phyloP scores from a whole-genome alignment of 768 basidiomycete species.

The Trametes maxima region DNA sequence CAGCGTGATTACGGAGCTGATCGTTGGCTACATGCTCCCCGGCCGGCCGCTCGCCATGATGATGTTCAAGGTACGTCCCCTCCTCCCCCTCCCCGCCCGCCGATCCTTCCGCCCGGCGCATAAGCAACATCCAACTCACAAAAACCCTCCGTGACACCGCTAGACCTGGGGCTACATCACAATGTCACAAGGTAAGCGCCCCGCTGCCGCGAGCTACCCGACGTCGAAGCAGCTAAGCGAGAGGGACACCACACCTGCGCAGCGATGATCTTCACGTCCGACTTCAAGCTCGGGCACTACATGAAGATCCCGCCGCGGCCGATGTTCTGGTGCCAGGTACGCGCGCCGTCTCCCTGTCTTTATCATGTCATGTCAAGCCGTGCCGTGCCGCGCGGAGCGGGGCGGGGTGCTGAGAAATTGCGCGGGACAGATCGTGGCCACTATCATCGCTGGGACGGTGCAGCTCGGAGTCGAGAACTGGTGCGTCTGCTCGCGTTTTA shows the following conservation, averaged over 20 bases:
- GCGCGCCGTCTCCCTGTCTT: background rate
- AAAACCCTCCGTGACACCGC: background rate
- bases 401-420: background rate
- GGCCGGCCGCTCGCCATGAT: conserved; percentile 76
- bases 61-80: conserved; percentile 47
- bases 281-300: conserved; percentile 78
- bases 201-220: background rate
- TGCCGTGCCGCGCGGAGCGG: too few species aligned
- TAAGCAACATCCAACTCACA: background rate
- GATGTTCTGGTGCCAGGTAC: conserved; percentile 50
- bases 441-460: conserved; percentile 58
- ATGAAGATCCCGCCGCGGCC: conserved; percentile 60
- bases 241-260: background rate
- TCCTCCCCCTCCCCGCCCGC: background rate
- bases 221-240: background rate
- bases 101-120: too few species aligned
- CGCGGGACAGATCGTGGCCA: conserved; percentile 41
- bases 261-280: conserved; percentile 68
- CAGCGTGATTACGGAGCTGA: conserved; percentile 72
- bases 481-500: conserved; percentile 5
- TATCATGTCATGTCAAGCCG: background rate
- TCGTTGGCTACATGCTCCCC: conserved; percentile 59
- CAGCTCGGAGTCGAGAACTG: conserved; percentile 66
- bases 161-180: conserved; percentile 65
- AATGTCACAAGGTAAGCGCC: conserved; percentile 44